These are phyloP conservation scores for Stachybotrys chlorohalonatus DNA, from an alignment of 2,329 filamentous ascomycete genomes.

Conservation along the genomic window DNA sequence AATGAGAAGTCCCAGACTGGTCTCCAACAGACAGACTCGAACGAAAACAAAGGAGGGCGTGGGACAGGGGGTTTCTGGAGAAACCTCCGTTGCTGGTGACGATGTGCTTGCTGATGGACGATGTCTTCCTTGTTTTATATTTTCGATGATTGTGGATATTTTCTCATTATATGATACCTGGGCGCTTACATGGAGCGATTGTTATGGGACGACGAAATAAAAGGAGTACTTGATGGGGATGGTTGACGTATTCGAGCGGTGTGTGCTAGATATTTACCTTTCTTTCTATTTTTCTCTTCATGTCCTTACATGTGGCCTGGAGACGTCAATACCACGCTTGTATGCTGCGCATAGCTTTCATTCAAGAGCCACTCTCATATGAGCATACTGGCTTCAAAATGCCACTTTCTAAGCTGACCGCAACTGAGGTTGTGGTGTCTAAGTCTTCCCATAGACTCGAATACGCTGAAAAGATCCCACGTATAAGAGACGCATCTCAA, in stretches of 20 bases:
- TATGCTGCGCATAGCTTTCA: too few species aligned
- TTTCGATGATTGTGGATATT: not conserved
- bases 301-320: too few species aligned
- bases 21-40: conserved; percentile 2
- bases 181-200: not conserved
- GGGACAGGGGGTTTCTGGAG: conserved; percentile 43
- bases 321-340: too few species aligned
- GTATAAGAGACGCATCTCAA: not conserved
- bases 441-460: too few species aligned
- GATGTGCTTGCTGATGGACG: not conserved
- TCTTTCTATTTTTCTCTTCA: too few species aligned
- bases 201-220: not conserved
- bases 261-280: not conserved
- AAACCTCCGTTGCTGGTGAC: conserved; percentile 46
- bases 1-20: not conserved
- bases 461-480: too few species aligned
- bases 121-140: not conserved
- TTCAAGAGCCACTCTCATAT: too few species aligned
- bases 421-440: too few species aligned
- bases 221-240: not conserved
- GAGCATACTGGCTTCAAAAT: too few species aligned
- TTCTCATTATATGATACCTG: conserved; percentile 15
- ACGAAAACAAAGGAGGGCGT: conserved; percentile 31
- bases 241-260: not conserved
- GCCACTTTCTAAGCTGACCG: too few species aligned